Evolutionary conservation across 2,329 filamentous ascomycete genomes (phyloP), one percentile per base, ranked within the genome.

Genomic region (Catunica adiposa): DNA sequence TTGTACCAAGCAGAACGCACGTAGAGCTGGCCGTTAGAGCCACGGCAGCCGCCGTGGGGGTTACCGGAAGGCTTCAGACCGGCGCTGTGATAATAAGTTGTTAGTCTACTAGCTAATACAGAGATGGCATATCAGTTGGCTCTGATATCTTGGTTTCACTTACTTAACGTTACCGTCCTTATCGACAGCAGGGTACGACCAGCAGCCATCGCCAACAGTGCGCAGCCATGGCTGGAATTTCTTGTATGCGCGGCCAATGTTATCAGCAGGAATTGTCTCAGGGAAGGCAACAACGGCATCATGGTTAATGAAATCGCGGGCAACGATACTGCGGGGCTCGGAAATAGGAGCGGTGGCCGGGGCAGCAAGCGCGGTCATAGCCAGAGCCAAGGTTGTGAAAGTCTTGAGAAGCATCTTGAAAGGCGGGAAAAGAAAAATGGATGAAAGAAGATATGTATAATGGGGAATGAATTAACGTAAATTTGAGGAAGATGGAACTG

Each of bases 151-250:
- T 48, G 26, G 26, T 22, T 34, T 29, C n/a, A 61, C 69, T 58
- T 64, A 80, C 78, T 72, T 69, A 15, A 75, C 80, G 61, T 82
- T 71, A 1, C 79, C 80, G 0, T 67, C 64, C 0, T 70, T 70
- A 59, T 83, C 75, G 1, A 83, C 79, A 1, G 74, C 79, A 0
- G 79, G 78, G 62, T 79, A 83, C 0, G 79, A 77, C 7, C 82
- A 78, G 59, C 79, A 83, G 48, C 79, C 79, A 61, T 77, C 76
- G 17, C 71, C 69, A 3, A 81, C 73, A 9, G 52, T 59, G 23
- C 62, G 62, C 31, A 69, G 61, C 57, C 62, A 67, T 9, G 66
- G 66, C 60, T 67, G 66, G 61, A 65, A 67, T 60, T 66, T 67
- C n/a, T 65, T 61, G 52, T 66, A 66, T 26, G 65, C 56, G 23